Percentiles rank a stretch among this genome's conserved stretches.
phyloP scores from a whole-genome alignment of 2,329 filamentous ascomycete species.

The Botrytis byssoidea region DNA sequence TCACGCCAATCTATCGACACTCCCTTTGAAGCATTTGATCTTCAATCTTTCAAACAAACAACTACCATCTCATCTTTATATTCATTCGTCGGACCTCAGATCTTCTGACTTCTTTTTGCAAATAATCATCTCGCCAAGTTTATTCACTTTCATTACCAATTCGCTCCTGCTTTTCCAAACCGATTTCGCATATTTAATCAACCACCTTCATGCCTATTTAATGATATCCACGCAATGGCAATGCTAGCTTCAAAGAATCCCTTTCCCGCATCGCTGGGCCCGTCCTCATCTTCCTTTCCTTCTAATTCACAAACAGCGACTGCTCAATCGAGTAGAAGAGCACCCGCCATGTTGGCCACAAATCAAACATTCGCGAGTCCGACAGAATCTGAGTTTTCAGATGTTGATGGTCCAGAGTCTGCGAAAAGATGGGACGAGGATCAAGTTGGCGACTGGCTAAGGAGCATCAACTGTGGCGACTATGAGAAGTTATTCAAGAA shows the following conservation, averaged over 20 bases:
- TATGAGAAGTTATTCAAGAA: constrained; percentile 87
- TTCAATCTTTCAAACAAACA: not conserved
- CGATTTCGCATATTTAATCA: not conserved
- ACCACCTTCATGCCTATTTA: constrained; percentile 32
- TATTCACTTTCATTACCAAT: not conserved
- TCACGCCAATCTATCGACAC: not conserved
- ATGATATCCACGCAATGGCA: constrained; percentile 54
- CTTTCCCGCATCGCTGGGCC: constrained; percentile 58
- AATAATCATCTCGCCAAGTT: constrained; percentile 3
- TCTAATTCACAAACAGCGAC: constrained; percentile 51
- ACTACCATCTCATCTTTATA: not conserved
- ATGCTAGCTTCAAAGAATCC: constrained; percentile 76
- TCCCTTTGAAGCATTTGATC: not conserved
- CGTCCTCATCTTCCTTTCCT: constrained; percentile 46
- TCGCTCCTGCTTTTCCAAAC: constrained; percentile 10
- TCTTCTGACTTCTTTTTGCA: not conserved
- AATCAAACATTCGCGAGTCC: constrained; percentile 68
- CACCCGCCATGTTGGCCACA: constrained; percentile 48
- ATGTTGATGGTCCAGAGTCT: constrained; percentile 71
- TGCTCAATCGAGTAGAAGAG: constrained; percentile 53
- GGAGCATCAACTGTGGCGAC: constrained; percentile 87
- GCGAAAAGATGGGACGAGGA: constrained; percentile 89
- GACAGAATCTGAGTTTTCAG: constrained; percentile 90
- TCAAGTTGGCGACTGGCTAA: constrained; percentile 85
- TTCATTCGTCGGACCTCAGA: not conserved